Conservation (phyloP, 306 rosid genomes). For the Fragaria nilgerrensis region DNA sequence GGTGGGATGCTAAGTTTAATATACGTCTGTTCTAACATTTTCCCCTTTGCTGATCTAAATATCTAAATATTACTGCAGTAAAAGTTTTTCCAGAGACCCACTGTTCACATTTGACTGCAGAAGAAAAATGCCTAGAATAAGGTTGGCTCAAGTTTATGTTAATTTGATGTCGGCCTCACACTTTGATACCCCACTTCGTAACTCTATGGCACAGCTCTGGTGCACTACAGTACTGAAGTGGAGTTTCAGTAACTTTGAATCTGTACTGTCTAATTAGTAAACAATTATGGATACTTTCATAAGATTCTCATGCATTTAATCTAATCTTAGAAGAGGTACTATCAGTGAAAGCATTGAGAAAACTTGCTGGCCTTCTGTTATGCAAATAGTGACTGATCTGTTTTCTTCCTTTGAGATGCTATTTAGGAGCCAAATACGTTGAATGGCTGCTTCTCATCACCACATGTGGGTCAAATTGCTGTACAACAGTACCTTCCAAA, state of each 20-base stretch:
- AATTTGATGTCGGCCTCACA: constrained; percentile 9
- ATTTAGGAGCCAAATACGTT: constrained; percentile 27
- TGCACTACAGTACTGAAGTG: neutral
- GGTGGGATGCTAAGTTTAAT: neutral
- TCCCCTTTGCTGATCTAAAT: neutral
- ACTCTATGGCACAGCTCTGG: neutral
- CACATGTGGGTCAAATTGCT: constrained; percentile 32
- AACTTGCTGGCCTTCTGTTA: neutral
- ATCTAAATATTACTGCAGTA: neutral
- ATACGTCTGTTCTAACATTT: neutral
- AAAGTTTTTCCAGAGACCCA: neutral
- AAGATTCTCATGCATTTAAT: neutral
- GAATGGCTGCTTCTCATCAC: constrained; percentile 43
- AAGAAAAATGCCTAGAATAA: neutral
- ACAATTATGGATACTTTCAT: neutral
- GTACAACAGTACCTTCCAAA: constrained; percentile 11
- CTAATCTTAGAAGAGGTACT: constrained; percentile 2
- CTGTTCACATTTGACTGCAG: neutral
- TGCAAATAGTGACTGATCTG: neutral
- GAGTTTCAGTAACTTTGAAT: constrained; percentile 1
- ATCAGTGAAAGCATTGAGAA: constrained; percentile 1
- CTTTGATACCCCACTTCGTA: constrained; percentile 7
- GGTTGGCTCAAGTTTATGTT: neutral
- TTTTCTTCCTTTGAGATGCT: neutral
- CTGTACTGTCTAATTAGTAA: neutral